These are phyloP conservation scores for Arctium minus DNA, from an alignment of 129 eudicot species.

Conservation along the genomic window DNA sequence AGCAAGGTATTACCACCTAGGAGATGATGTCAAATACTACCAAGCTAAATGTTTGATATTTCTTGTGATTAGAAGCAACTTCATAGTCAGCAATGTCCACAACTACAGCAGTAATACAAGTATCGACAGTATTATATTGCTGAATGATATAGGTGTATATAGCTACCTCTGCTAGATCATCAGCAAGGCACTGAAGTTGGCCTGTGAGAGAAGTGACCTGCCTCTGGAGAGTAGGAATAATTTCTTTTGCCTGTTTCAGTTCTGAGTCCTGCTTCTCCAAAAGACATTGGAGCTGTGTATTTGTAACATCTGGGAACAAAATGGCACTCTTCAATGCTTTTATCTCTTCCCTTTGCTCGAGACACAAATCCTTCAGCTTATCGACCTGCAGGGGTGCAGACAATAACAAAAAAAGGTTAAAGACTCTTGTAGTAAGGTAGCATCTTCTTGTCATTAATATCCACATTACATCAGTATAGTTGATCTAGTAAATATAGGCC, in stretches of 20 bases:
- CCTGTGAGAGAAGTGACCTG: slow-evolving; percentile 89
- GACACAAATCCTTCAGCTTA: slow-evolving; percentile 83
- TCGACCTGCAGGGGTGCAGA: slow-evolving; percentile 50
- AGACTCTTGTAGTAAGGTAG: neutral
- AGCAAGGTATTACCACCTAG: neutral
- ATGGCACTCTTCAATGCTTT: slow-evolving; percentile 79
- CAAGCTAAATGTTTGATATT: neutral
- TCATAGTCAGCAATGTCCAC: neutral
- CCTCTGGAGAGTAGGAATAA: slow-evolving; percentile 73
- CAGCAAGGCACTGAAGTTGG: slow-evolving; percentile 78
- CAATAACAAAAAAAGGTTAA: neutral
- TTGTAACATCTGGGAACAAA: slow-evolving; percentile 68
- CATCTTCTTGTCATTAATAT: neutral
- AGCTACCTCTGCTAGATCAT: slow-evolving; percentile 83
- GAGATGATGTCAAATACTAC: no score
- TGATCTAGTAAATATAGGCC: neutral
- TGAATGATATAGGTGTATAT: neutral
- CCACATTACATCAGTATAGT: neutral
- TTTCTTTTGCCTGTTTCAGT: slow-evolving; percentile 77
- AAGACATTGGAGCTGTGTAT: slow-evolving; percentile 54
- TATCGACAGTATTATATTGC: neutral
- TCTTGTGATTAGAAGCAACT: neutral
- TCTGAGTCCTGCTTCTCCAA: slow-evolving; percentile 72
- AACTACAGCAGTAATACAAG: neutral
- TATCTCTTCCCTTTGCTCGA: slow-evolving; percentile 95